A percentile compares a stretch with the other conserved stretches of the same genome.
phyloP scores from a whole-genome alignment of 805 yeast species.

The Ogataea haglerorum region DNA sequence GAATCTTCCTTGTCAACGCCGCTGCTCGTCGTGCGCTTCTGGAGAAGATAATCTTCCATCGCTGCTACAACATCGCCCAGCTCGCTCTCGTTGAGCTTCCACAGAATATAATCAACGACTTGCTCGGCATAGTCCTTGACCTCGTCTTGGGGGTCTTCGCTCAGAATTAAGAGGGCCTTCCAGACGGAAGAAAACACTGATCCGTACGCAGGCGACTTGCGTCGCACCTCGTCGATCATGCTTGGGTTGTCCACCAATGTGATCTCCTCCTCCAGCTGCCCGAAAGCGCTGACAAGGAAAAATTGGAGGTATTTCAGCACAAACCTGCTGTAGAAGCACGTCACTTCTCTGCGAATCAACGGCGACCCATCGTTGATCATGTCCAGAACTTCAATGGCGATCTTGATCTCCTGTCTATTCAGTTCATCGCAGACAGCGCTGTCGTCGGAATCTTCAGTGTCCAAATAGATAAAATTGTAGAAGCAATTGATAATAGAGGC shows the following conservation, averaged over 20 bases:
- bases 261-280: slow-evolving; percentile 78
- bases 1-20: neutral
- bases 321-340: slow-evolving; percentile 71
- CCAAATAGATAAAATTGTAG: slow-evolving; percentile 52
- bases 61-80: slow-evolving; percentile 61
- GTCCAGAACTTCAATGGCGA: slow-evolving; percentile 65
- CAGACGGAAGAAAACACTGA: slow-evolving; percentile 82
- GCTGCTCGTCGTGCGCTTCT: slow-evolving; percentile 32
- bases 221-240: slow-evolving; percentile 58
- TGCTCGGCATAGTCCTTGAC: slow-evolving; percentile 69
- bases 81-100: slow-evolving; percentile 61
- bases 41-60: slow-evolving; percentile 61
- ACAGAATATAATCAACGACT: slow-evolving; percentile 69
- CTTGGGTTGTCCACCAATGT: slow-evolving; percentile 60
- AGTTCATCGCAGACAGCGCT: slow-evolving; percentile 36
- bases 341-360: slow-evolving; percentile 80
- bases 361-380: slow-evolving; percentile 86
- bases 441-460: slow-evolving; percentile 36
- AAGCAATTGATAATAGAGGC: slow-evolving; percentile 77
- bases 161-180: slow-evolving; percentile 74
- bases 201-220: slow-evolving; percentile 78
- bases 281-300: slow-evolving; percentile 82
- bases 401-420: slow-evolving; percentile 63
- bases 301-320: slow-evolving; percentile 66
- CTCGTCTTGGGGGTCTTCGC: slow-evolving; percentile 87